Evolutionary conservation across 805 yeast genomes (phyloP), one percentile per base, ranked within the genome.

Genomic region (Nakazawaea holstii): DNA sequence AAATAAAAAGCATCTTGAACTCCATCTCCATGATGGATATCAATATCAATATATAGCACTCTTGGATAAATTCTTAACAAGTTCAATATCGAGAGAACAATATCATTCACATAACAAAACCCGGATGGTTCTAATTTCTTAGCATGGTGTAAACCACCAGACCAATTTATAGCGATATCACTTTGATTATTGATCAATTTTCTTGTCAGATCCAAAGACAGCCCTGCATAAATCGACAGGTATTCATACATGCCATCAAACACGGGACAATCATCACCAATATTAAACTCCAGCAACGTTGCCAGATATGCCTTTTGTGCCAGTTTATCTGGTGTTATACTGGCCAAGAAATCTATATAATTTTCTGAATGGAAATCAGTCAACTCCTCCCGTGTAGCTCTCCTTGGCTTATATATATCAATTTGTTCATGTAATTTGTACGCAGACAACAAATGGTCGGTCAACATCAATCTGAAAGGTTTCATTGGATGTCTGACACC

Each of bases 401-500:
- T 67, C 51, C 95, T 72, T 1, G 98, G 95, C 50, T 80, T 74
- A 65, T 87, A 94, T 28, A 90, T 67, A 60, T 94, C 98, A 97
- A 92, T 88, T 54, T 82, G 76, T 58, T 89, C 89, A 63, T 91
- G 88, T 41, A 92, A 69, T 49, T 88, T 88, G 65, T 94, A 92
- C 11, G 85, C 82, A 31, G 84, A 78, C 45, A 92, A 92, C 52
- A 92, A 69, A 62, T 91, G 96, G 66, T 92, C 97, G 0, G 99
- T 92, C 39, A 92, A 75, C 91, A 90, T 84, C 52, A 94, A 71
- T 54, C 99, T 71, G 64, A 91, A 88, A 13, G 99, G 99, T 64
- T 92, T 92, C 99, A 92, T 92, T n/a, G 99, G 99, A 65, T 92
- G 99, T 51, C 82, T 78, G 1, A 87, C 86, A 14, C 99, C 99